Conservation (phyloP, 78 protist species). For the Dictyostelium capitatum region DNA sequence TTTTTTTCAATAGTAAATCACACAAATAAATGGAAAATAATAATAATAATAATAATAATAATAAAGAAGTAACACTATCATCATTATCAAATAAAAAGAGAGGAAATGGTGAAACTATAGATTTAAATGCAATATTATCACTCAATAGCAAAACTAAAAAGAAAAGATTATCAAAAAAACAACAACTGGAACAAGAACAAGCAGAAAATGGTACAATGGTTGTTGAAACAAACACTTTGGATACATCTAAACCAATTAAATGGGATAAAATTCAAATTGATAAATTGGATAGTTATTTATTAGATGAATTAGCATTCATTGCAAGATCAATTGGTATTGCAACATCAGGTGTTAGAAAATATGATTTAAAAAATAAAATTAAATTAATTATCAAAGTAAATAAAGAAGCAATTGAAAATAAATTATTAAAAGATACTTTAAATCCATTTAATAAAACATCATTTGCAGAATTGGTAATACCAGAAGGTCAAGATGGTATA, state of each 20-base stretch:
- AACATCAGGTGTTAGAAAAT: not conserved
- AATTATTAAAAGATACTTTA: not conserved
- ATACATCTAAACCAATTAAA: not conserved
- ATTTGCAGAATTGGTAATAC: not conserved
- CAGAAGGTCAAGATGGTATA: not conserved
- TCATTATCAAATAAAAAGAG: not conserved
- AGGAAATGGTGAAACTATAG: not conserved
- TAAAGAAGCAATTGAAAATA: not conserved
- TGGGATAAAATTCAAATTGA: not conserved
- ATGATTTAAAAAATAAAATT: not conserved
- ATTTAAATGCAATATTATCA: not conserved
- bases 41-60: too few species aligned
- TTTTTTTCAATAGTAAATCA: too few species aligned
- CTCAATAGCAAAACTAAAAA: too few species aligned
- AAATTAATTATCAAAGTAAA: too few species aligned
- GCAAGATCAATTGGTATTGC: not conserved
- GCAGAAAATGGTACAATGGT: not conserved
- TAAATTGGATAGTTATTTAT: too few species aligned
- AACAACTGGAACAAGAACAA: not conserved
- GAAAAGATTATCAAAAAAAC: not conserved
- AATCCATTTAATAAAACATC: not conserved
- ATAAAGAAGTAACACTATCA: too few species aligned
- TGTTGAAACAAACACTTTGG: too few species aligned
- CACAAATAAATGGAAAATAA: too few species aligned
- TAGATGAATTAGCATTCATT: not conserved